A percentile compares a stretch with the other conserved stretches of the same genome.
Evolutionary conservation across 164 flowering plant species (phyloP).

Genomic region (Buxus sempervirens): DNA sequence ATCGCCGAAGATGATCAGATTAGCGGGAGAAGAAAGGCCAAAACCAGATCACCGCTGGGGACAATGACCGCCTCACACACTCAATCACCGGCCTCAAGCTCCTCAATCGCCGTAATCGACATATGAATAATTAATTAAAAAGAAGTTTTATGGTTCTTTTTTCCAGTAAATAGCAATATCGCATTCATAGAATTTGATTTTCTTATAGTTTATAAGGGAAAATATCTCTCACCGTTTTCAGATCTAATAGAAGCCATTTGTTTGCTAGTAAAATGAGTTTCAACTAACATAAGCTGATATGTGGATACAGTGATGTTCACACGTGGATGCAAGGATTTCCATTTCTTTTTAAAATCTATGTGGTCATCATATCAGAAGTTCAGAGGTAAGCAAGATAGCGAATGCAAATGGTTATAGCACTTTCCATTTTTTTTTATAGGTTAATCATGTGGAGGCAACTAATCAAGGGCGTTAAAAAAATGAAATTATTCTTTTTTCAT

Average conservation of each 20-base stretch:
- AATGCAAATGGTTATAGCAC: background rate
- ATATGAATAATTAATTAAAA: background rate
- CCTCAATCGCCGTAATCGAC: too few relatives aligned
- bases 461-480: slow-evolving; percentile 64
- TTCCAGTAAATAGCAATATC: background rate
- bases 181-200: background rate
- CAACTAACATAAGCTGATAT: background rate
- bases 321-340: too few relatives aligned
- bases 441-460: slow-evolving; percentile 68
- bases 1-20: too few relatives aligned
- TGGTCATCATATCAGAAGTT: background rate
- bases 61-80: too few relatives aligned
- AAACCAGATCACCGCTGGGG: too few relatives aligned
- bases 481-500: slow-evolving; percentile 62
- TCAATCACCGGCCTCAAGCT: too few relatives aligned
- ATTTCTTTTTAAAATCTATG: too few relatives aligned
- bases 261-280: background rate
- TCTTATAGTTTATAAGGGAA: background rate
- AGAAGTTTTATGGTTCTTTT: too few relatives aligned
- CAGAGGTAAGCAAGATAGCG: background rate
- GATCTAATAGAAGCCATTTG: background rate
- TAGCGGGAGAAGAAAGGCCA: too few relatives aligned
- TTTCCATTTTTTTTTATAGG: slow-evolving; percentile 34
- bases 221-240: background rate
- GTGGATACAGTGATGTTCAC: background rate